phyloP scores from a whole-genome alignment of 768 basidiomycete genomes.

The Russula griseocarnosa region DNA sequence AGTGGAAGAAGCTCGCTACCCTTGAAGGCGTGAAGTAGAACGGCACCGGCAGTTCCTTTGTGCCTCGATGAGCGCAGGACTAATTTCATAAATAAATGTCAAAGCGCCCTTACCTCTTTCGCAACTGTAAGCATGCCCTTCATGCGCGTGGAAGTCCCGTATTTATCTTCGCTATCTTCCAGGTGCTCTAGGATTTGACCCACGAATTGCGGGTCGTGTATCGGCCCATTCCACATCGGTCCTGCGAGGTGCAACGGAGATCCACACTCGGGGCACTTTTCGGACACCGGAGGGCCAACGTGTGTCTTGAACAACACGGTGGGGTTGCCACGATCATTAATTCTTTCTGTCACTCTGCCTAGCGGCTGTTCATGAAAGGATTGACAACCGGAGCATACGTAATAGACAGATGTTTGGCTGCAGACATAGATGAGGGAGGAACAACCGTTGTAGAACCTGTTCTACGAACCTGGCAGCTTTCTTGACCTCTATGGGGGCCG shows the following conservation, averaged over 20 bases:
- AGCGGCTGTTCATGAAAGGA: slow-evolving; percentile 79
- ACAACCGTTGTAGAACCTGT: background rate
- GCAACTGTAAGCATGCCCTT: slow-evolving; percentile 94
- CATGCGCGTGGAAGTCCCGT: slow-evolving; percentile 81
- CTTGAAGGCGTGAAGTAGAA: slow-evolving; percentile 88
- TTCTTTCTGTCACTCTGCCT: slow-evolving; percentile 65
- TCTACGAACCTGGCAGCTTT: slow-evolving; percentile 62
- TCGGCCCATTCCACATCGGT: slow-evolving; percentile 92
- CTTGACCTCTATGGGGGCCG: slow-evolving; percentile 80
- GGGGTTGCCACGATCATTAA: slow-evolving; percentile 50
- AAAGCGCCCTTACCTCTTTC: slow-evolving; percentile 59
- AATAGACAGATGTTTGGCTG: slow-evolving; percentile 84
- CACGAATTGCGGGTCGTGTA: slow-evolving; percentile 77
- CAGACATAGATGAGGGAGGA: background rate
- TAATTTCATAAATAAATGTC: background rate
- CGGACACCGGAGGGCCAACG: slow-evolving; percentile 59
- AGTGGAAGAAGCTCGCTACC: slow-evolving; percentile 79
- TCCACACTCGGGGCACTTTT: slow-evolving; percentile 80
- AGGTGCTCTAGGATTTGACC: slow-evolving; percentile 71
- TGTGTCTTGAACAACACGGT: slow-evolving; percentile 71
- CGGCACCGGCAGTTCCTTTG: slow-evolving; percentile 66
- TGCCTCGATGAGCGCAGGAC: background rate
- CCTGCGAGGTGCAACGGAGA: slow-evolving; percentile 80
- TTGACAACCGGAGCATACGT: slow-evolving; percentile 82
- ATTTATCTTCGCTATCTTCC: slow-evolving; percentile 55